Percentiles rank a stretch among this genome's conserved stretches.
Conservation (phyloP, 805 yeast species). For the Metschnikowia santaceciliae region DNA sequence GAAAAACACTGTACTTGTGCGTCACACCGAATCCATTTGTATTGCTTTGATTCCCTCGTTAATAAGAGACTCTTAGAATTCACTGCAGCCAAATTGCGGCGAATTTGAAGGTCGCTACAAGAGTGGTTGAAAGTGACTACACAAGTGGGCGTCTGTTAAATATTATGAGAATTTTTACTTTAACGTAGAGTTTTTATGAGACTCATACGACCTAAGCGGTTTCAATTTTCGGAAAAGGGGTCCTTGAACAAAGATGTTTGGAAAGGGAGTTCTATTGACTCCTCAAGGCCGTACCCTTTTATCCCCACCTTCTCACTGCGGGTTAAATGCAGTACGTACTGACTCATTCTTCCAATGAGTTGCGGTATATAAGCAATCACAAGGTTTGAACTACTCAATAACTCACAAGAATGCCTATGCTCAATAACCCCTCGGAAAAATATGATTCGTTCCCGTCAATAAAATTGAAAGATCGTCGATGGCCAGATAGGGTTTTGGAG, state of each 20-base stretch:
- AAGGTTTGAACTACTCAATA: not conserved
- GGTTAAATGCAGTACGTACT: not conserved
- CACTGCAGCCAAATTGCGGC: not conserved
- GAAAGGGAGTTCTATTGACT: not conserved
- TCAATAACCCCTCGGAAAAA: conserved; percentile 59
- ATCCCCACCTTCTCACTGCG: conserved; percentile 2
- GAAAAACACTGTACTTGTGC: not conserved
- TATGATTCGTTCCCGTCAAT: conserved; percentile 56
- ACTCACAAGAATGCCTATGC: conserved; percentile 23
- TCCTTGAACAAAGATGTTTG: not conserved
- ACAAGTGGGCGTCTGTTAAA: not conserved
- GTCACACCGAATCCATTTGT: not conserved
- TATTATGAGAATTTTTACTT: not conserved
- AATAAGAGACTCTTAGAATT: not conserved
- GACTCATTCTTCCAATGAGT: not conserved
- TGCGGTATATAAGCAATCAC: not conserved
- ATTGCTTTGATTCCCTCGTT: not conserved
- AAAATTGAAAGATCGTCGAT: conserved; percentile 56
- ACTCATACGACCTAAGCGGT: not conserved
- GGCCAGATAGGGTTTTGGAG: conserved; percentile 61
- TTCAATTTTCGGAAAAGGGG: not conserved
- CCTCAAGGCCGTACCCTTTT: not conserved
- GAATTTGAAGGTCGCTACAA: not conserved
- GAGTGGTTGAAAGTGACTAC: not conserved
- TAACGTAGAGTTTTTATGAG: not conserved